phyloP scores from a whole-genome alignment of 768 basidiomycete genomes.

The Termitomyces sp. region DNA sequence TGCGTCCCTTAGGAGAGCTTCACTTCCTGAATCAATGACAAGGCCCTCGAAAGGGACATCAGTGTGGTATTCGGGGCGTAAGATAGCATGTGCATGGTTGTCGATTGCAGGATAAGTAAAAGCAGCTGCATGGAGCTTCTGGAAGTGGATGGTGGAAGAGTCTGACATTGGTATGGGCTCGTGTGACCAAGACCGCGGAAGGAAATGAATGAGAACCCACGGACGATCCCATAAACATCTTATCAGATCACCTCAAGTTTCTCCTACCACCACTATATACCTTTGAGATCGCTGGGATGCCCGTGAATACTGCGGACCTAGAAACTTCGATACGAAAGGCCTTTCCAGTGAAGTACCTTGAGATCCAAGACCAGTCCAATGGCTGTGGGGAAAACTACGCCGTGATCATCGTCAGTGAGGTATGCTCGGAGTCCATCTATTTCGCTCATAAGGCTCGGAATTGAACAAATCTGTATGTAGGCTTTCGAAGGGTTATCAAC shows the following conservation, averaged over 20 bases:
- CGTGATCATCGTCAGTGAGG: conserved; percentile 75
- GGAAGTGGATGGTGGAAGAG: not conserved
- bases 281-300: conserved; percentile 58
- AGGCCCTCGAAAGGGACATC: conserved; percentile 58
- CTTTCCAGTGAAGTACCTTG: conserved; percentile 61
- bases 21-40: conserved; percentile 59
- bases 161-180: not conserved
- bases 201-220: too few relatives aligned
- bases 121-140: conserved; percentile 13
- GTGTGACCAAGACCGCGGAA: not conserved
- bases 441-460: not conserved
- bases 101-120: conserved; percentile 58
- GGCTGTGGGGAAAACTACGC: conserved; percentile 81
- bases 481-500: conserved; percentile 78
- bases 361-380: conserved; percentile 74
- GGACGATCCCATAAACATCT: too few relatives aligned
- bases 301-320: conserved; percentile 51
- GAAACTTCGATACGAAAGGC: conserved; percentile 62
- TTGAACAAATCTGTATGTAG: conserved; percentile 32
- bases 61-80: conserved; percentile 42
- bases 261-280: not conserved
- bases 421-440: conserved; percentile 26
- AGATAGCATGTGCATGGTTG: conserved; percentile 77
- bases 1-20: conserved; percentile 48
- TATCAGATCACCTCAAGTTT: conserved; percentile 17